Base-by-base conservation (phyloP, 306 rosid genomes). In the Cucurbita argyrosperma region DNA sequence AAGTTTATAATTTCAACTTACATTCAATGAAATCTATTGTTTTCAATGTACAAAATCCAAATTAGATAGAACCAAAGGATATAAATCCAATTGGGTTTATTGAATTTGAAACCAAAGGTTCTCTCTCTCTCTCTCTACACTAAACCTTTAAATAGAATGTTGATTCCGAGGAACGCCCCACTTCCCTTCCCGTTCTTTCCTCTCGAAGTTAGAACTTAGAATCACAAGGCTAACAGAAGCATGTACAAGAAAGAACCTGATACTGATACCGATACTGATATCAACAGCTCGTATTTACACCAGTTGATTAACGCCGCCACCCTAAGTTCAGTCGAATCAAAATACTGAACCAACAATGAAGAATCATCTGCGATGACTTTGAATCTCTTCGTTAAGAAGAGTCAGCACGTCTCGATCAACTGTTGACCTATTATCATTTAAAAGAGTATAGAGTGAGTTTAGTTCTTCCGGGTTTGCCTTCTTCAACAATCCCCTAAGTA, bases 391-490 rank as follows among this genome's bases (percentile, higher is more conserved):
- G 7, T 71, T 67, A 74, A 93, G 87, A 83, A 93, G 87, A 30
- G 79, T 76, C 63, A 89, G 80, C 75, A 72, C 71, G 75, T 61
- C 83, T 74, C 71, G 86, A 55, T 86, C 88, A 60, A 82, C 81
- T 5, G 81, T 83, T 58, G 77, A 66, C 82, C 76, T 81, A 65
- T 72, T 85, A 67, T 85, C 90, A 81, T 82, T 76, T 79, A 89
- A 76, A 76, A 87, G 80, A 82, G 82, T 84, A 79, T 86, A 81
- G 77, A 95, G 77, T 21, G 87, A 84, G 84, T 88, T 81, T 75
- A 95, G 80, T 81, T 95, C 97, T 74, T 89, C 96, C 47, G 59
- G 84, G 83, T 76, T 85, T 54, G 88, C 91, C 87, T 84, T 91
- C 82, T 83, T 84, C 71, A 88, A 84, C 53, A 91, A 86, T 63